These are phyloP conservation scores for Apiotrichum akiyoshidainum DNA, from an alignment of 1,284 basidiomycete species.

Conservation along the genomic window DNA sequence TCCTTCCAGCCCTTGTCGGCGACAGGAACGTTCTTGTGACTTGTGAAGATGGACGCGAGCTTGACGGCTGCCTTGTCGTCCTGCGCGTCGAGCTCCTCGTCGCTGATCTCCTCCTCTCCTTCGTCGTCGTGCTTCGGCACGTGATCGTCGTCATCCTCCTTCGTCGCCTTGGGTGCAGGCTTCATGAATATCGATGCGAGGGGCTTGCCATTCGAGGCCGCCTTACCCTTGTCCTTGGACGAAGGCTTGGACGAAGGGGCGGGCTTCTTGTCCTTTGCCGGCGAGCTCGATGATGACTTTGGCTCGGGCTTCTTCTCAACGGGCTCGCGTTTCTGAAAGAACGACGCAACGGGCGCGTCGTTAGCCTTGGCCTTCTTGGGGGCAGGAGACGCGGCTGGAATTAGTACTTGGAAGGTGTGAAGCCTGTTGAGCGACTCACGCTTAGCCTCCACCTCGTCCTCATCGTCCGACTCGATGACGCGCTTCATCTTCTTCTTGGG, in stretches of 20 bases:
- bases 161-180: constrained; percentile 26
- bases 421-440: constrained; percentile 6
- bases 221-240: neutral
- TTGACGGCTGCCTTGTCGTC: constrained; percentile 62
- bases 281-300: neutral
- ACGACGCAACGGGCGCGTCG: constrained; percentile 21
- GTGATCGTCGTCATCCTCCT: constrained; percentile 31
- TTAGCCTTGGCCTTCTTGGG: constrained; percentile 36
- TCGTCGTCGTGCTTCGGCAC: constrained; percentile 52
- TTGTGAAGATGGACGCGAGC: constrained; percentile 60
- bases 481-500: constrained; percentile 57
- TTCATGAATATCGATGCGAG: constrained; percentile 51
- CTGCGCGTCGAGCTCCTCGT: constrained; percentile 54
- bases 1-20: constrained; percentile 80
- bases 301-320: constrained; percentile 1
- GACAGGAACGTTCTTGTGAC: constrained; percentile 64
- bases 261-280: constrained; percentile 1
- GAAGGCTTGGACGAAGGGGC: neutral
- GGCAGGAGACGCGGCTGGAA: constrained; percentile 30
- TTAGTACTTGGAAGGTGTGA: no score
- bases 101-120: constrained; percentile 48
- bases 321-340: constrained; percentile 23
- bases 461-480: constrained; percentile 65
- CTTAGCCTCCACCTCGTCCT: constrained; percentile 46
- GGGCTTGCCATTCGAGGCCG: constrained; percentile 37